phyloP scores from a whole-genome alignment of 106 monocot species.

The Platanthera zijinensis region DNA sequence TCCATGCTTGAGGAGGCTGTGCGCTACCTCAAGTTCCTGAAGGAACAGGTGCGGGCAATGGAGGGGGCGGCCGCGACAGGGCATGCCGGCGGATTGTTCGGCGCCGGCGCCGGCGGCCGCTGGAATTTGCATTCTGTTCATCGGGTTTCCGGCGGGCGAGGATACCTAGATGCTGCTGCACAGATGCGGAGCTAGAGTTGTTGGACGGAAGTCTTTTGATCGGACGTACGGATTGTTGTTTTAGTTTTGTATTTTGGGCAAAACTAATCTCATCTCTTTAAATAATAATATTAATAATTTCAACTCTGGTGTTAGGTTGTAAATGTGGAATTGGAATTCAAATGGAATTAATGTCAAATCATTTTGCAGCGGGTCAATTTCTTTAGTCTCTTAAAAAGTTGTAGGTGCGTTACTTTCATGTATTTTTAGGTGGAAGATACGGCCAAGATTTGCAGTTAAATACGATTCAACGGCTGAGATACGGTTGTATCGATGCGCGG shows the following conservation, averaged over 20 bases:
- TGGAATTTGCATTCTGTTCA: neutral
- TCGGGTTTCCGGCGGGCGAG: neutral
- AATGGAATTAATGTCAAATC: too few species aligned
- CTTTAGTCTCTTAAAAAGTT: too few species aligned
- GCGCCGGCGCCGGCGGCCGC: neutral
- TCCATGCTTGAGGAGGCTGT: conserved; percentile 20
- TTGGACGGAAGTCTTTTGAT: neutral
- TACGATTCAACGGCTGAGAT: too few species aligned
- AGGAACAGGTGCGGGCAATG: conserved; percentile 22
- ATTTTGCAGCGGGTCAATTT: too few species aligned
- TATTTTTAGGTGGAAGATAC: too few species aligned
- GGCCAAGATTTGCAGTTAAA: too few species aligned
- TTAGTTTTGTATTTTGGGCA: neutral
- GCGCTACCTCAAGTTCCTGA: conserved; percentile 41
- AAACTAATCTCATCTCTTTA: too few species aligned
- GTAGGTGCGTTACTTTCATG: too few species aligned
- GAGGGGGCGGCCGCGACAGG: neutral
- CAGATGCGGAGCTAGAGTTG: neutral
- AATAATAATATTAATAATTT: too few species aligned
- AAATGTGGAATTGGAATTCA: too few species aligned
- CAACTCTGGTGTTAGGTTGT: too few species aligned
- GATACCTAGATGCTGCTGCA: neutral
- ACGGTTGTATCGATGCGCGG: too few species aligned
- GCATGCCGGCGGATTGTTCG: neutral
- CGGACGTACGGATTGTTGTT: neutral